phyloP scores from a whole-genome alignment of 2,329 filamentous ascomycete species.

The Alternaria sp. region DNA sequence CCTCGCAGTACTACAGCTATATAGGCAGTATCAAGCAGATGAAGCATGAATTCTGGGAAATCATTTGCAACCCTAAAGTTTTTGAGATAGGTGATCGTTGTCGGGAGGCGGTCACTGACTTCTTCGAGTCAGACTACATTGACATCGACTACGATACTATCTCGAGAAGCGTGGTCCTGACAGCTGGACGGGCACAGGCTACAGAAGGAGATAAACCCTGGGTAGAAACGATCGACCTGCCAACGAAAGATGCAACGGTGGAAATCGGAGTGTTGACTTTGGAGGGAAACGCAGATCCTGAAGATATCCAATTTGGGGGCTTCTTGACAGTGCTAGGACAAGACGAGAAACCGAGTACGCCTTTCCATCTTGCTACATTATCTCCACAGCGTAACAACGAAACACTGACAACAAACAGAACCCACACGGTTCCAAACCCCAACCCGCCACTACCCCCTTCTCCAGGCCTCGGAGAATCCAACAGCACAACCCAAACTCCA shows the following conservation, averaged over 20 bases:
- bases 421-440: slow-evolving; percentile 85
- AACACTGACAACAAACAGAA: slow-evolving; percentile 53
- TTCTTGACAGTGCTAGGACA: slow-evolving; percentile 81
- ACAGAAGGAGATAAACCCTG: no score
- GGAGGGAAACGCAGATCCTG: slow-evolving; percentile 69
- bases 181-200: slow-evolving; percentile 65
- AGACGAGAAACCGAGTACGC: slow-evolving; percentile 69
- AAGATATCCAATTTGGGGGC: slow-evolving; percentile 81
- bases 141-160: slow-evolving; percentile 78
- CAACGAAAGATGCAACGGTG: slow-evolving; percentile 60
- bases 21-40: no score
- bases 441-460: slow-evolving; percentile 76
- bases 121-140: no score
- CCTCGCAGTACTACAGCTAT: slow-evolving; percentile 72
- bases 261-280: slow-evolving; percentile 82
- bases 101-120: no score
- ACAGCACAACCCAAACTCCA: slow-evolving; percentile 33
- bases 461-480: slow-evolving; percentile 10
- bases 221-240: no score
- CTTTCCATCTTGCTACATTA: background rate
- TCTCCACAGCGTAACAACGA: background rate
- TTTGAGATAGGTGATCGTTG: no score
- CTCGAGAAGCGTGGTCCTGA: slow-evolving; percentile 70
- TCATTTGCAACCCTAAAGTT: no score
- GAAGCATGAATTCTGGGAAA: no score